Evolutionary conservation across 164 flowering plant genomes (phyloP), one percentile per base, ranked within the genome.

Genomic region (Buxus sempervirens): DNA sequence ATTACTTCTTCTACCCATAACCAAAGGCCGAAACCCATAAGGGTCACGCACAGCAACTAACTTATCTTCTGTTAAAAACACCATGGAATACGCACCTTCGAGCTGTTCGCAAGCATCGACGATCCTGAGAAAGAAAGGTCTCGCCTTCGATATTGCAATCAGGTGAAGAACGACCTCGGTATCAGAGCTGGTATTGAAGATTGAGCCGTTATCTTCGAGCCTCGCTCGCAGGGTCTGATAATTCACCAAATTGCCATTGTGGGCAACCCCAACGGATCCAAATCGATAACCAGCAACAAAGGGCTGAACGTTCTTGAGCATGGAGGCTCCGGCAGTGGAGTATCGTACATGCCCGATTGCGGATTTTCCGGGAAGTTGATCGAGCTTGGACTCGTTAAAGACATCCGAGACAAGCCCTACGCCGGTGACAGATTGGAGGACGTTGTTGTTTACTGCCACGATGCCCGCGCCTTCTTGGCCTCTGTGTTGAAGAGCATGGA

Each of bases 381-480:
- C 86, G 38, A 91, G 86, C 38, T 88, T 90, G 5, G 91, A 75
- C 66, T 86, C 71, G 64, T 70, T 86, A 77, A 94, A 94, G 24
- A 94, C 96, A 0, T 94, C 98, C 28, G 96, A 83, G 24, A 91
- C 97, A 18, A 94, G 77, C 14, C 98, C 97, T 25, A 89, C 86
- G 18, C 97, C 97, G 14, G 97, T 91, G 36, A 90, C 60, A 1
- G 96, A 83, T 1, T 86, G 85, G 23, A 89, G 80, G 16, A 90
- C 82, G 27, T 75, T 70, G 54, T 88, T 69, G 57, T 83, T 48
- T 5, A 84, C 90, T 0, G 91, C 53, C 0, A 92, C 98, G 57
- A 95, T 95, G 0, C 97, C 97, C 12, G 97, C 97, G 20, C 98
- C 97, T 73, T 95, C 97, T 63, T 92, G 97, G 32, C 97, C 97